Evolutionary conservation across 148 eudicot genomes (phyloP), one percentile per base, ranked within the genome.

Genomic region (Spergularia bocconei): DNA sequence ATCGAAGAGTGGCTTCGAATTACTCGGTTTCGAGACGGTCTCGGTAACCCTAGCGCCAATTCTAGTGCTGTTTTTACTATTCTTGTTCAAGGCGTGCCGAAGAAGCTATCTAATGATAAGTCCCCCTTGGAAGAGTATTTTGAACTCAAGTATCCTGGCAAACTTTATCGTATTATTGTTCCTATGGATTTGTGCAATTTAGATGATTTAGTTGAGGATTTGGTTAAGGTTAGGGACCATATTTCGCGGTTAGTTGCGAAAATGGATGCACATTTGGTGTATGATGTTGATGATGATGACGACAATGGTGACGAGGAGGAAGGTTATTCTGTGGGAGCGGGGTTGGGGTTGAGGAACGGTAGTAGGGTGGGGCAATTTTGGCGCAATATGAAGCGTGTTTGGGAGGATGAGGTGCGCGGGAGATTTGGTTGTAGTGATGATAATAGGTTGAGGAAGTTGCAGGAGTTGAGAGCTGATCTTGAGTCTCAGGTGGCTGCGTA

Each of bases 101-200:
- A 90, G 56, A 85, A 48, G 44, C 75, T 95, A 70, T 96, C 96
- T 39, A 76, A 76, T 58, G 85, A 92, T 66, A 85, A 80, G 78
- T 69, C 86, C n/a, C 90, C 96, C 1, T 73, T 95, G 62, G 87
- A 80, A 69, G 97, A 95, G 77, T 95, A 95, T 75, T 89, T 95
- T 72, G 84, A 85, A 73, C 78, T 79, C 48, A 86, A 83, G 87
- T 95, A 92, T 74, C 97, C 98, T 0, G 93, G 92, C n/a, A 92
- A 92, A 77, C 85, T 95, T 23, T 88, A 80, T 79, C 84, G 70
- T 73, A 88, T 95, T 16, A 84, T 95, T 56, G 89, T 95, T 70
- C 98, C 98, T 1, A 81, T 95, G 92, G 98, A 95, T 85, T 87
- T 95, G 82, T 89, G 93, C 68, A 86, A 91, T 29, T 81, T 95